Conservation (phyloP, 805 yeast genomes). For the Wickerhamiella sorbophila region DNA sequence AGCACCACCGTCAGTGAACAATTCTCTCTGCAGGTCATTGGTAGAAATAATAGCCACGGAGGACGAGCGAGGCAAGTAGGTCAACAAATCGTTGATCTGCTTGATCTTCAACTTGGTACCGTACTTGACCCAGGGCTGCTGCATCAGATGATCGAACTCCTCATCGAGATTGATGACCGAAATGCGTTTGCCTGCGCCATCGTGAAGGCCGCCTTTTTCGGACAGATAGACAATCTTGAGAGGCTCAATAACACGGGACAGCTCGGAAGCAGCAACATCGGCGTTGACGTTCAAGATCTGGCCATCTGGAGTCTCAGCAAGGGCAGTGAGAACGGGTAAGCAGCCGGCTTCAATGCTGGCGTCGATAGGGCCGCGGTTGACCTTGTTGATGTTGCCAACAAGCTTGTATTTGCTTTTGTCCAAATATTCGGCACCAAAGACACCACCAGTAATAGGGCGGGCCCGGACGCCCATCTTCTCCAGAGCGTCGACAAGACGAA, state of each 20-base stretch:
- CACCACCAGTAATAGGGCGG: constrained; percentile 96
- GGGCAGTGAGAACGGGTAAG: constrained; percentile 85
- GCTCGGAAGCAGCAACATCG: constrained; percentile 97
- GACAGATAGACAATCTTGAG: constrained; percentile 89
- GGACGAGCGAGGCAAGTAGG: constrained; percentile 89
- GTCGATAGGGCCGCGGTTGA: constrained; percentile 79
- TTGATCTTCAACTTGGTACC: constrained; percentile 95
- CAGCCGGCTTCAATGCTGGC: constrained; percentile 95
- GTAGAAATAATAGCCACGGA: constrained; percentile 96
- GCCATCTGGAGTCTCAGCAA: constrained; percentile 94
- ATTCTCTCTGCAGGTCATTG: constrained; percentile 86
- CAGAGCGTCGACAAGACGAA: constrained; percentile 86
- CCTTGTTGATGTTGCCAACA: constrained; percentile 80
- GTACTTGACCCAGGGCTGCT: constrained; percentile 95
- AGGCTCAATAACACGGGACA: constrained; percentile 94
- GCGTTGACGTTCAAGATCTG: constrained; percentile 96
- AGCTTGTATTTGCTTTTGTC: constrained; percentile 82
- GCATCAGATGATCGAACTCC: constrained; percentile 80
- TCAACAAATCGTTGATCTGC: constrained; percentile 88
- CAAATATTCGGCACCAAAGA: constrained; percentile 81
- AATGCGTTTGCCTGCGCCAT: constrained; percentile 82
- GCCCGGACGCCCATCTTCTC: constrained; percentile 97
- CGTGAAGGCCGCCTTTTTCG: constrained; percentile 94
- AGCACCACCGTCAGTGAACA: constrained; percentile 97
- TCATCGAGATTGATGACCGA: constrained; percentile 88